Base-by-base conservation (phyloP, 768 basidiomycete species). In the Calocybe gangraenosa region DNA sequence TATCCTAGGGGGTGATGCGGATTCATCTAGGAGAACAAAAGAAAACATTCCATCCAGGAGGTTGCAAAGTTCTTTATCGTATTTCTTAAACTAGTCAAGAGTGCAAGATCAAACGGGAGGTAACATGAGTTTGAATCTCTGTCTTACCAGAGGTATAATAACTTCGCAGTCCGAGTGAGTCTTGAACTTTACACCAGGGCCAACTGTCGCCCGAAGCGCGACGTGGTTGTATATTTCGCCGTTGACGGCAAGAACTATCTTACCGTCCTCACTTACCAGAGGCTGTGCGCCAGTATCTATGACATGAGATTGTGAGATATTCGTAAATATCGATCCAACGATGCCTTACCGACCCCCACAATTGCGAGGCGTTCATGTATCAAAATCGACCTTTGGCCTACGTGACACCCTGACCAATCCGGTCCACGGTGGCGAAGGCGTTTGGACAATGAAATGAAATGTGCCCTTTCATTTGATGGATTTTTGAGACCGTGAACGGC, bases 171-270 rank as follows among this genome's bases (percentile, higher is more conserved):
- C 96, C 0, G 94, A 97, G 60, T 95, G 90, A 0, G 95, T 98
- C 74, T 92, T 96, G 76, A 98, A 95, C 46, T 81, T 82, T 53
- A 82, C 78, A 46, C 69, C 74, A 35, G 79, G 61, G 30, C 78
- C 82, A 43, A 92, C 67, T 19, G 65, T 68, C 40, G 82, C 77
- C 47, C 90, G 80, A 41, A 98, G 80, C 14, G 84, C 75, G 44
- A 89, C 67, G 61, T 98, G 92, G 74, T 98, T 99, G 76, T 99
- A 99, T 58, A 99, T 98, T 68, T 99, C 96, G 41, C 96, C 96
- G 66, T 99, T 99, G 61, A 99, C 96, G 47, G 88, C 81, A 43
- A 99, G 84, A 53, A 85, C 78, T 51, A 83, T 58, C 56, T 86
- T 88, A 42, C 83, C 87, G 53, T 97, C 92, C 18, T 89, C 79